These are phyloP conservation scores for Vachellia collinsii DNA, from an alignment of 306 rosid species.

Conservation along the genomic window DNA sequence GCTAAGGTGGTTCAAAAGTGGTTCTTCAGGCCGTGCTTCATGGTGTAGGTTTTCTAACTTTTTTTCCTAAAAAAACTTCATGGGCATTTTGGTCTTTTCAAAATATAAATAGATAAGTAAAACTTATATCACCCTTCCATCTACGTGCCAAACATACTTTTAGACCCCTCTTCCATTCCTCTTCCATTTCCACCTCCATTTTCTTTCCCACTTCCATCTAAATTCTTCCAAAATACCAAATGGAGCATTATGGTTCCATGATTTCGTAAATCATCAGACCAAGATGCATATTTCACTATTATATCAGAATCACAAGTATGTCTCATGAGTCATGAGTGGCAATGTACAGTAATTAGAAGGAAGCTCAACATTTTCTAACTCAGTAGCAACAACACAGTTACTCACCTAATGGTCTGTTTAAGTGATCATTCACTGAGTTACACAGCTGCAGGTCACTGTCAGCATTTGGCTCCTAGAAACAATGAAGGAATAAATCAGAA, in stretches of 20 bases:
- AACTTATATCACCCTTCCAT: background rate
- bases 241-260: background rate
- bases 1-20: background rate
- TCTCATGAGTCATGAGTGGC: background rate
- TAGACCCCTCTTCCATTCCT: background rate
- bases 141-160: background rate
- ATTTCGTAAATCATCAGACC: constrained; percentile 5
- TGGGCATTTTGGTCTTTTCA: background rate
- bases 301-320: constrained; percentile 6
- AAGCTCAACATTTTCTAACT: constrained; percentile 4
- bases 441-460: constrained; percentile 74
- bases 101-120: background rate
- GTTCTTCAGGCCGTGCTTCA: background rate
- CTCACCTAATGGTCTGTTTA: constrained; percentile 79
- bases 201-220: background rate
- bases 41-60: background rate
- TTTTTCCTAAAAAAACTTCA: background rate
- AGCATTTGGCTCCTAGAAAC: constrained; percentile 74
- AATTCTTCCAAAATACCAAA: background rate
- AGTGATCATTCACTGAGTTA: constrained; percentile 70
- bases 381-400: constrained; percentile 20
- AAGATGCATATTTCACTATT: constrained; percentile 7
- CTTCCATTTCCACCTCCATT: background rate
- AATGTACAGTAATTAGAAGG: constrained; percentile 6
- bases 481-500: constrained; percentile 26